Percentiles rank a stretch among this genome's conserved stretches.
Conservation (phyloP, 257 asterid genomes). For the Ocimum tenuiflorum region DNA sequence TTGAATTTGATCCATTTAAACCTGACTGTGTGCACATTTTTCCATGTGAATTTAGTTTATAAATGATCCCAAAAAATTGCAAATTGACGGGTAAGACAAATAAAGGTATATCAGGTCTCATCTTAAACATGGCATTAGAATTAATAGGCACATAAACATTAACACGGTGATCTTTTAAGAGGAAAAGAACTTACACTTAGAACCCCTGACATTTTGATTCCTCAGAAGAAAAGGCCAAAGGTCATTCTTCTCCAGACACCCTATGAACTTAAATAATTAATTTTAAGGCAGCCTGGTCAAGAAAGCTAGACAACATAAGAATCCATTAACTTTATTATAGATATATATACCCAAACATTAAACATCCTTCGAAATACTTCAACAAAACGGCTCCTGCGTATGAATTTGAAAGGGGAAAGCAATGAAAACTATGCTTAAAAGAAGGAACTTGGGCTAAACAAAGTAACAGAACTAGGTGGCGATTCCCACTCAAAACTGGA, state of each 20-base stretch:
- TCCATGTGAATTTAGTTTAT: not conserved
- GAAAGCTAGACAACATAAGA: constrained; percentile 5
- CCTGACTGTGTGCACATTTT: constrained; percentile 46
- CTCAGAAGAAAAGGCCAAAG: constrained; percentile 27
- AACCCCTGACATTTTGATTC: constrained; percentile 42
- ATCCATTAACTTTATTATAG: not conserved
- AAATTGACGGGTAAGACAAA: not conserved
- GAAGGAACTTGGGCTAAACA: not conserved
- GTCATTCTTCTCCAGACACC: constrained; percentile 27
- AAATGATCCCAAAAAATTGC: constrained; percentile 1
- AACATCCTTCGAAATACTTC: not conserved
- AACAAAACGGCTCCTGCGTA: not conserved
- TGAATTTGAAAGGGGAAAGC: not conserved
- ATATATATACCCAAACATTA: no score
- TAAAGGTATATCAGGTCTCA: not conserved
- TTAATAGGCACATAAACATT: not conserved
- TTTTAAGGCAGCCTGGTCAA: constrained; percentile 20
- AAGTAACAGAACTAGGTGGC: not conserved
- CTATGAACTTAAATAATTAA: constrained; percentile 10
- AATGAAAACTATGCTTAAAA: not conserved
- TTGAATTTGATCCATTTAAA: constrained; percentile 69
- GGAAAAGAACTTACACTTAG: constrained; percentile 34
- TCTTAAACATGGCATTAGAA: constrained; percentile 3
- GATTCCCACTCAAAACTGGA: no score
- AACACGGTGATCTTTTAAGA: constrained; percentile 13